Conservation (phyloP, 2,329 filamentous ascomycete genomes). For the Cladosporium austrohemisphaericum region DNA sequence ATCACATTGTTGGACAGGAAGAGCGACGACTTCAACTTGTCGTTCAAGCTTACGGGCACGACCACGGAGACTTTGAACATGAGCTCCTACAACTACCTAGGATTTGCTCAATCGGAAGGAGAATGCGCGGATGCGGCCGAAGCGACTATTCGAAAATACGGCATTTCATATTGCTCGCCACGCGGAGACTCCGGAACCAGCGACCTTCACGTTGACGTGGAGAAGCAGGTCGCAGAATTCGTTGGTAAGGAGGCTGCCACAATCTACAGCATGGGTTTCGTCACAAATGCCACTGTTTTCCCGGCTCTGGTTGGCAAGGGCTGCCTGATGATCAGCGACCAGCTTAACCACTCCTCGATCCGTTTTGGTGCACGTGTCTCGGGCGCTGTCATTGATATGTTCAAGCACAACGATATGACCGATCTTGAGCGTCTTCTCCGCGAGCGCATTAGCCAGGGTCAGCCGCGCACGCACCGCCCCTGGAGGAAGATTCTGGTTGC, state of each 20-base stretch:
- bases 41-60: constrained; percentile 84
- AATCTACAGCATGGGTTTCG: constrained; percentile 99
- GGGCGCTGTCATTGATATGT: constrained; percentile 89
- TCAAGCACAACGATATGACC: constrained; percentile 95
- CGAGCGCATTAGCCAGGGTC: constrained; percentile 91
- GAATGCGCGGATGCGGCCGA: constrained; percentile 93
- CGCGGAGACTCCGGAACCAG: constrained; percentile 80
- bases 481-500: constrained; percentile 99
- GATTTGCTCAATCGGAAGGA: constrained; percentile 95
- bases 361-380: constrained; percentile 91
- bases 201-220: constrained; percentile 83
- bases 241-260: constrained; percentile 92
- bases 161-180: constrained; percentile 76
- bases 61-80: constrained; percentile 94
- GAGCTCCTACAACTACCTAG: constrained; percentile 99
- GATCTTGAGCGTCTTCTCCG: constrained; percentile 82
- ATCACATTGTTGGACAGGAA: constrained; percentile 90
- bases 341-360: constrained; percentile 96
- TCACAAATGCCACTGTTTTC: constrained; percentile 91
- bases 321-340: constrained; percentile 90
- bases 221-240: constrained; percentile 82
- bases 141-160: constrained; percentile 77
- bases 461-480: constrained; percentile 94
- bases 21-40: constrained; percentile 86
- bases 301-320: constrained; percentile 89